A percentile compares a stretch with the other conserved stretches of the same genome.
phyloP scores from a whole-genome alignment of 202 grass and related monocot genomes.

The Elaeis oleifera region DNA sequence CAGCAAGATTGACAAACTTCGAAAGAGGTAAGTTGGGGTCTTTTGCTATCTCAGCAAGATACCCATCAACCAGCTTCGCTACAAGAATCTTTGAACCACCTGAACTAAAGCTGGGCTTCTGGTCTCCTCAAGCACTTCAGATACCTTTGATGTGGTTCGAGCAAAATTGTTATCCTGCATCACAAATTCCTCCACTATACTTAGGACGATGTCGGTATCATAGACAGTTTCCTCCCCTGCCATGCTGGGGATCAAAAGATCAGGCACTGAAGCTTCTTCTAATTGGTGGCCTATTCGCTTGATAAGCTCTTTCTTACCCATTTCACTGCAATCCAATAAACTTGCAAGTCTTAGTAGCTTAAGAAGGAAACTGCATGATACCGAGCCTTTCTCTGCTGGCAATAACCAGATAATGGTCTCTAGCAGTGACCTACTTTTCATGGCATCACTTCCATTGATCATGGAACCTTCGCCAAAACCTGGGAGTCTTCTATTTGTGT shows the following conservation, averaged over 20 bases:
- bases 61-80: conserved; percentile 82
- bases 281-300: conserved; percentile 65
- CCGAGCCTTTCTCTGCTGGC: conserved; percentile 48
- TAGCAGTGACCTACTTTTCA: conserved; percentile 31
- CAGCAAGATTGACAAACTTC: conserved; percentile 70
- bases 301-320: conserved; percentile 37
- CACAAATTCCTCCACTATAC: conserved; percentile 65
- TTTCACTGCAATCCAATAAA: conserved; percentile 52
- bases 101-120: conserved; percentile 29
- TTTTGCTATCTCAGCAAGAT: conserved; percentile 80
- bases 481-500: conserved; percentile 54
- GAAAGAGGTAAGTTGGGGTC: conserved; percentile 65
- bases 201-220: conserved; percentile 48
- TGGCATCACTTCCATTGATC: conserved; percentile 44
- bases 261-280: conserved; percentile 66
- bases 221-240: conserved; percentile 30
- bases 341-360: conserved; percentile 64
- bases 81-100: conserved; percentile 46
- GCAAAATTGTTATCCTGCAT: conserved; percentile 28
- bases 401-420: conserved; percentile 67
- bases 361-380: conserved; percentile 81
- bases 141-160: conserved; percentile 26
- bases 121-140: conserved; percentile 40
- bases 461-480: conserved; percentile 56
- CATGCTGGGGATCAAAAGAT: conserved; percentile 56